Base-by-base conservation (phyloP, 352 stramenopile genomes). In the Globisporangium cederbergense region DNA sequence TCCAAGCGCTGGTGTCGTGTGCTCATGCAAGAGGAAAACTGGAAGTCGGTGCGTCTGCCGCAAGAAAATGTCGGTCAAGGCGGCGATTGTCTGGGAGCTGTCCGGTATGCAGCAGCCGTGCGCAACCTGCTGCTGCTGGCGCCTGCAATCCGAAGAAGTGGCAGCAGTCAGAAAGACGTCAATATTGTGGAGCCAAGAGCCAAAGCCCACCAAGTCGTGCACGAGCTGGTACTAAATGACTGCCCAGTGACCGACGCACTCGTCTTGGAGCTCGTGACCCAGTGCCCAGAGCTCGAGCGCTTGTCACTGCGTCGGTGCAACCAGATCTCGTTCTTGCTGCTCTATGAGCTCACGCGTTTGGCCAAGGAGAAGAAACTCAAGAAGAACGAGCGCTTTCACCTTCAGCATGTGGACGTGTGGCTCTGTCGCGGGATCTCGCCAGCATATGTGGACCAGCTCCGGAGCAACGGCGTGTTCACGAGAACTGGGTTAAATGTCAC, bases 311-410 rank as follows among this genome's bases (percentile, higher is more conserved):
- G 30, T 2, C 46, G 64, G 13, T 79, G 75, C 49, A 59, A 13
- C 3, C 45, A 64, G 22, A 22, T 83, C 14, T 75, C 70, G 40
- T 83, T 79, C 51, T 42, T 79, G 57, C 18, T 71, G 62, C 45
- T 80, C 54, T 78, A 78, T 51, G 60, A 78, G 34, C 58, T 76
- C 38, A 63, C 67, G 25, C 69, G 67, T 2, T 6, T 74, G 16
- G 54, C 38, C 40, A 46, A 46, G 14, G 40, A 46, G 50, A 64
- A 67, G 34, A 25, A 59, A 7, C 13, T 28, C 11, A 22, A 54
- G 11, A 22, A 54, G 11, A 8, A 34, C 22, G 36, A 52, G 36
- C 59, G 40, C 14, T 46, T 46, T 46, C 13, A 62, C 4, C 36
- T 58, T 2, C 3, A 53, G 5, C 36, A 51, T 0, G 30, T 83